Base-by-base conservation (phyloP, 306 rosid species). In the Glycine tomentella region DNA sequence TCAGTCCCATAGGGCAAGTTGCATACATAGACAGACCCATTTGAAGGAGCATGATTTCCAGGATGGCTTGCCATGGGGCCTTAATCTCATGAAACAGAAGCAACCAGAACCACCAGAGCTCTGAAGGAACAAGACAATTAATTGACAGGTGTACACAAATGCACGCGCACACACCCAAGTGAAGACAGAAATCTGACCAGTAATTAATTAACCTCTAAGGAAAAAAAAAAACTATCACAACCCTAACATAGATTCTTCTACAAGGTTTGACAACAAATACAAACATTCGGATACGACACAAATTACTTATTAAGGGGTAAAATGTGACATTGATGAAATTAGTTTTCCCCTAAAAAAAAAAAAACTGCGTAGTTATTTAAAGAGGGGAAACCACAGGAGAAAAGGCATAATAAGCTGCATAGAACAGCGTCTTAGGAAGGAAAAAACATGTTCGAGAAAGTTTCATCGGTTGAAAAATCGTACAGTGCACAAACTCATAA, bases 1-100 rank as follows among this genome's bases (percentile, higher is more conserved):
- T 95, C 98, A 15, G 97, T 92, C 71, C 98, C 98, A 76, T 79
- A 80, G 13, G 99, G 99, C 89, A 95, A 90, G 90, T 95, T 92
- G 96, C 94, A 91, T 38, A 95, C 88, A 86, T 95, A 95, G 58
- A 95, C 81, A 83, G 94, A 91, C 42, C 98, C 99, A 84, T 89
- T 95, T 15, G 94, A 82, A 72, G 91, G 92, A 78, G 91, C 84
- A 86, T 86, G 87, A 82, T 89, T 90, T 82, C 90, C 97, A 40
- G 84, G 76, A 86, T 80, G 87, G 86, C 82, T 89, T 71, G 97
- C 94, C 99, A 95, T 95, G 59, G 73, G 53, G 75, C 63, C 86
- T 87, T 79, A 93, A 87, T 25, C 79, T 90, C 97, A 90, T 89
- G 88, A 91, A 90, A 87, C 67, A 57, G 78, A 74, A 68, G 61